Conservation (phyloP, 2,329 filamentous ascomycete genomes). For the Apiospora hydei region DNA sequence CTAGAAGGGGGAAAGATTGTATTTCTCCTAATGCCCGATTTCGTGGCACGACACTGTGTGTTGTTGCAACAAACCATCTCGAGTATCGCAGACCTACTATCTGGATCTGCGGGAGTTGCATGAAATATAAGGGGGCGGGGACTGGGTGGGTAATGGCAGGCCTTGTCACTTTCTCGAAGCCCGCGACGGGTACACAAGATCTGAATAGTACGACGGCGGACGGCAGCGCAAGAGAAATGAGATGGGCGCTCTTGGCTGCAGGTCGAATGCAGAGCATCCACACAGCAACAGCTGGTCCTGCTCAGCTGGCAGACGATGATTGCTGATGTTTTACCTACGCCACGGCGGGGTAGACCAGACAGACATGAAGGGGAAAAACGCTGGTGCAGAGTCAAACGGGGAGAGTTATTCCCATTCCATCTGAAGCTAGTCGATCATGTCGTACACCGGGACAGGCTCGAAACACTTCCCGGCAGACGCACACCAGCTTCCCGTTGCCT, state of each 20-base stretch:
- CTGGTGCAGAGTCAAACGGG: slow-evolving; percentile 5
- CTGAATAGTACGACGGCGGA: slow-evolving; percentile 7
- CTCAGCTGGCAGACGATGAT: slow-evolving; percentile 17
- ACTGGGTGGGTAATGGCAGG: neutral
- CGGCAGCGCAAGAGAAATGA: slow-evolving; percentile 8
- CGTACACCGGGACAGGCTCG: slow-evolving; percentile 3
- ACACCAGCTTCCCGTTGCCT: neutral
- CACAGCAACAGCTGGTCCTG: neutral
- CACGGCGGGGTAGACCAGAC: slow-evolving; percentile 18
- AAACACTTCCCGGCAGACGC: neutral
- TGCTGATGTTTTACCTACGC: slow-evolving; percentile 23
- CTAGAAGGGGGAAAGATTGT: neutral
- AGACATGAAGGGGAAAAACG: neutral
- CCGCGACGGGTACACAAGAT: slow-evolving; percentile 1
- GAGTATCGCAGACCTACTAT: slow-evolving; percentile 4
- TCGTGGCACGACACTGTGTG: slow-evolving; percentile 7
- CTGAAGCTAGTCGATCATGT: slow-evolving; percentile 14
- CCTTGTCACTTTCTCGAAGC: slow-evolving; percentile 9
- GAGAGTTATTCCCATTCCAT: neutral
- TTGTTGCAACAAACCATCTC: neutral
- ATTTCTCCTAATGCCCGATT: slow-evolving; percentile 19
- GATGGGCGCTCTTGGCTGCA: slow-evolving; percentile 10
- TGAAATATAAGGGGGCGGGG: neutral
- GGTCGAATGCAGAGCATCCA: slow-evolving; percentile 7
- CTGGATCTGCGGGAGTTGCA: slow-evolving; percentile 8